A percentile compares a stretch with the other conserved stretches of the same genome.
Conservation (phyloP, 441 rosid species). For the Erodium moschatum region DNA sequence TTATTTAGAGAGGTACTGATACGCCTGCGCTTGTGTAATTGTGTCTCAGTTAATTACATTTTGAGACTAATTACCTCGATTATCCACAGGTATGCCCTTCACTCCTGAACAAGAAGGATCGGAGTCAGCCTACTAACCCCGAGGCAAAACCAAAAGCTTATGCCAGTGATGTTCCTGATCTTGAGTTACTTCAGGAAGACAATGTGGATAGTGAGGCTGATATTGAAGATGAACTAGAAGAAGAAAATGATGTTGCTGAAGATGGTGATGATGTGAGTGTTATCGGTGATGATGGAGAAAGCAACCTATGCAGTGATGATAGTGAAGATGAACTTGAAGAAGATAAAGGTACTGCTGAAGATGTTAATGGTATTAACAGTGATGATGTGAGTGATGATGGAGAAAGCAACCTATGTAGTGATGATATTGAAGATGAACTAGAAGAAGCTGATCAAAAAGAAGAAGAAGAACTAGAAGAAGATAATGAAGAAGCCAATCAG, state of each 20-base stretch:
- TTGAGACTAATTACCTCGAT: constrained; percentile 15
- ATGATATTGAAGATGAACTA: too few relatives aligned
- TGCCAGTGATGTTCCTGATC: constrained; percentile 46
- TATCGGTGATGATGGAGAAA: constrained; percentile 26
- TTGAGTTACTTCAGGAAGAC: constrained; percentile 50
- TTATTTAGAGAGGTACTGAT: constrained; percentile 79
- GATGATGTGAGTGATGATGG: constrained; percentile 31
- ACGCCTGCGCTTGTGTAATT: background rate
- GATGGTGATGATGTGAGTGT: constrained; percentile 20
- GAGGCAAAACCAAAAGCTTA: constrained; percentile 72
- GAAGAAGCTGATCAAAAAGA: too few relatives aligned
- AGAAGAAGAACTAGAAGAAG: too few relatives aligned
- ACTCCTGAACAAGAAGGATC: constrained; percentile 77
- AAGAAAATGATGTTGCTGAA: too few relatives aligned
- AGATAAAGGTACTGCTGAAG: too few relatives aligned
- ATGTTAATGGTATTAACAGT: constrained; percentile 28
- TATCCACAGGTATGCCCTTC: constrained; percentile 68
- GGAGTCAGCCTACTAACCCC: constrained; percentile 70
- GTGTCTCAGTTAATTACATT: background rate
- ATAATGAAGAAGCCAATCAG: too few relatives aligned
- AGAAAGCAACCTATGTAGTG: constrained; percentile 25
- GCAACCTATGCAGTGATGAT: constrained; percentile 17
- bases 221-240: too few relatives aligned
- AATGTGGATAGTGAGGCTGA: constrained; percentile 20
- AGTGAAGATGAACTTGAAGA: too few relatives aligned